These are phyloP conservation scores for Colletotrichum eleusines DNA, from an alignment of 2,329 filamentous ascomycete species.

Conservation along the genomic window DNA sequence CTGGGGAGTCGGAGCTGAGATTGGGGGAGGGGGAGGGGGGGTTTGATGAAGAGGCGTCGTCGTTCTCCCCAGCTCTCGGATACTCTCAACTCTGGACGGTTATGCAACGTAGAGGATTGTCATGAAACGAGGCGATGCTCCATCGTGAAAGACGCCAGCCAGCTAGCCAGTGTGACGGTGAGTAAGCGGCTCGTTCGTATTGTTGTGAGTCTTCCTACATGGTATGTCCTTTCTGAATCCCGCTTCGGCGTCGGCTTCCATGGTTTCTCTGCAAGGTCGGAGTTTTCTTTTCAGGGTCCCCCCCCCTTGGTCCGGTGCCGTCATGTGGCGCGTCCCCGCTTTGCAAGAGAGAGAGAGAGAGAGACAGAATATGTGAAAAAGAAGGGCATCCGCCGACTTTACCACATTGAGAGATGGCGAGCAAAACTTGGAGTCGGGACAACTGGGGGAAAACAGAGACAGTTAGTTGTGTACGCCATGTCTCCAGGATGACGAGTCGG, in stretches of 20 bases:
- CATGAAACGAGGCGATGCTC: neutral
- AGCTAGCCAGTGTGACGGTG: neutral
- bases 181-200: neutral
- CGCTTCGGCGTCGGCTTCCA: neutral
- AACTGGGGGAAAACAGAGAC: neutral
- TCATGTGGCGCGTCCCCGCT: conserved; percentile 1
- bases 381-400: neutral
- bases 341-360: neutral
- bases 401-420: neutral
- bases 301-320: neutral
- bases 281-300: conserved; percentile 6
- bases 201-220: too few relatives aligned
- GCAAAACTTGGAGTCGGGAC: neutral
- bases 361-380: neutral
- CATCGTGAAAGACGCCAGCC: neutral
- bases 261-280: neutral
- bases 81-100: too few relatives aligned
- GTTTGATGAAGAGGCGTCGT: too few relatives aligned
- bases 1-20: too few relatives aligned
- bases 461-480: neutral
- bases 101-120: neutral
- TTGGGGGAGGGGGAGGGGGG: neutral
- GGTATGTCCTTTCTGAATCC: neutral
- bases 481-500: neutral
- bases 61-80: neutral